Conservation (phyloP, 2,329 filamentous ascomycete genomes). For the Fusarium nanum region DNA sequence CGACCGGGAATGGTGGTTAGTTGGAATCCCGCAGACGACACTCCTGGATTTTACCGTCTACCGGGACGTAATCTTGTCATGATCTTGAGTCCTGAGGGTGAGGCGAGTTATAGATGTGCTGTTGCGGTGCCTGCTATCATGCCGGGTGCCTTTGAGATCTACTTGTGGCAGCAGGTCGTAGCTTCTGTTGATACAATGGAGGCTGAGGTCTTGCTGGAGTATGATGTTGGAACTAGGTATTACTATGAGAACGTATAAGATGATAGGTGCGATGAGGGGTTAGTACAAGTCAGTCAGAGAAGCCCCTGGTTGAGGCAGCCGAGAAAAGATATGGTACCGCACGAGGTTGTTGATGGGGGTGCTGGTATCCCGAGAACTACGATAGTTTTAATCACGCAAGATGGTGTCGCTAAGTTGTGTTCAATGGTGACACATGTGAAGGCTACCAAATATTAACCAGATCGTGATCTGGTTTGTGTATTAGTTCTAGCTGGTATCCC, state of each 20-base stretch:
- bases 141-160: constrained; percentile 54
- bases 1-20: constrained; percentile 56
- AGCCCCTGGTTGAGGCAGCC: neutral
- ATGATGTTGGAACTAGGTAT: constrained; percentile 57
- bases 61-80: constrained; percentile 48
- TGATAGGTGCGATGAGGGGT: neutral
- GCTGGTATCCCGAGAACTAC: neutral
- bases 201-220: constrained; percentile 57
- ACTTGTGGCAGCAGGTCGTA: constrained; percentile 54
- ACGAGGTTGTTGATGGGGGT: neutral
- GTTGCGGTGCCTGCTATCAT: constrained; percentile 51
- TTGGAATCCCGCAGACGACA: constrained; percentile 44
- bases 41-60: constrained; percentile 22
- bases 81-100: constrained; percentile 48
- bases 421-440: neutral
- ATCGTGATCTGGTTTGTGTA: neutral
- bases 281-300: neutral
- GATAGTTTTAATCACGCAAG: neutral
- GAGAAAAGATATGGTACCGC: neutral
- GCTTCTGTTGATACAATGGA: constrained; percentile 53
- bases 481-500: constrained; percentile 16
- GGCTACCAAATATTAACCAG: neutral
- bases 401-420: neutral
- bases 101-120: constrained; percentile 52
- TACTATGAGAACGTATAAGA: constrained; percentile 52